Evolutionary conservation across 257 asterid species (phyloP).

Genomic region (Solanum boliviense): DNA sequence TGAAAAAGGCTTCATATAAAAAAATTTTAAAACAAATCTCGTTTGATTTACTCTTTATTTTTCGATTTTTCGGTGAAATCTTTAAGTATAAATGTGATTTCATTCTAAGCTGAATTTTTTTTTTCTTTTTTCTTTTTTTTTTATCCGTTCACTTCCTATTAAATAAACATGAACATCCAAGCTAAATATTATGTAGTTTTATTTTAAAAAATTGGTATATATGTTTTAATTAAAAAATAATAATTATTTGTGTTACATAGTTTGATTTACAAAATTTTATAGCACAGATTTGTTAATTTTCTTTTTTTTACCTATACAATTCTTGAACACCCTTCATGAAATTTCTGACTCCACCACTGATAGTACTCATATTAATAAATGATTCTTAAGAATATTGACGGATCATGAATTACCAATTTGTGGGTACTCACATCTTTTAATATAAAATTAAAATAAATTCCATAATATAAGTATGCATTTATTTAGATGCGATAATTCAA

Average conservation of each 20-base stretch:
- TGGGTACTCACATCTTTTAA: too few species aligned
- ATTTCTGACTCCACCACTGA: not conserved
- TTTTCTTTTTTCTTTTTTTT: too few species aligned
- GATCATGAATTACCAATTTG: not conserved
- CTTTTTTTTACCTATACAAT: not conserved
- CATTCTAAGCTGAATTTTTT: not conserved
- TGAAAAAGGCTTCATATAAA: not conserved
- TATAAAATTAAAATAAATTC: too few species aligned
- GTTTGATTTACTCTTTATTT: not conserved
- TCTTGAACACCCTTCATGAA: not conserved
- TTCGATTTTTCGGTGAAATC: too few species aligned
- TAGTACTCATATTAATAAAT: too few species aligned
- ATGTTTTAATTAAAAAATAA: too few species aligned
- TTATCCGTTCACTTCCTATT: too few species aligned
- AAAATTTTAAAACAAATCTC: not conserved
- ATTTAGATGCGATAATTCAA: not conserved
- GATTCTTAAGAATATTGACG: not conserved
- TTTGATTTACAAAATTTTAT: not conserved
- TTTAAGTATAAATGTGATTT: not conserved
- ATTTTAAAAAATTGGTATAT: too few species aligned
- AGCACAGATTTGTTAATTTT: too few species aligned
- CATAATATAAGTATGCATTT: not conserved
- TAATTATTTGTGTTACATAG: not conserved
- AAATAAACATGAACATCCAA: not conserved
- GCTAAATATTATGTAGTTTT: not conserved